phyloP scores from a whole-genome alignment of 2,329 filamentous ascomycete genomes.

The Cladosporium oxysporum region DNA sequence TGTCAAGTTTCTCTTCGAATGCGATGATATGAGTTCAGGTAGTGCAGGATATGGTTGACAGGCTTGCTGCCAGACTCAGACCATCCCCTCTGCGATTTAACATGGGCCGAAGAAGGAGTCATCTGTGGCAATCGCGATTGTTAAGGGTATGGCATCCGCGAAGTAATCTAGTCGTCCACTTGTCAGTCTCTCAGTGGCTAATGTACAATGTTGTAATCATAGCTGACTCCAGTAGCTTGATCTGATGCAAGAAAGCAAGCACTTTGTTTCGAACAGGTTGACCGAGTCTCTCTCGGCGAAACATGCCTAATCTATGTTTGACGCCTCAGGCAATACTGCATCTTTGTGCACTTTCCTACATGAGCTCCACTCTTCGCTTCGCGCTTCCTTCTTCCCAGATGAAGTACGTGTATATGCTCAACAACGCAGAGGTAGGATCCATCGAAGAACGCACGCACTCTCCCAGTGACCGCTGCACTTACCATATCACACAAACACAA shows the following conservation, averaged over 20 bases:
- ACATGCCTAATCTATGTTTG: background rate
- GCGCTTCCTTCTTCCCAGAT: background rate
- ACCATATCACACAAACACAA: background rate
- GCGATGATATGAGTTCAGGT: background rate
- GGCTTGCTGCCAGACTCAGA: background rate
- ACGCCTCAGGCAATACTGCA: background rate
- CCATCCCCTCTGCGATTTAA: background rate
- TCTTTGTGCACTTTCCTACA: background rate
- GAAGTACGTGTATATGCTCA: background rate
- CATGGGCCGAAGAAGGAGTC: background rate
- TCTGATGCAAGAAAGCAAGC: no score
- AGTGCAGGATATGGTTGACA: background rate
- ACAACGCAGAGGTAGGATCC: background rate
- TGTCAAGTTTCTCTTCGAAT: background rate
- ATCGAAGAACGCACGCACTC: background rate
- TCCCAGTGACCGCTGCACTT: constrained; percentile 1
- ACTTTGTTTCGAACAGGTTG: background rate
- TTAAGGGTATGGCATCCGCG: background rate
- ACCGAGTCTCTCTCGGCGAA: background rate
- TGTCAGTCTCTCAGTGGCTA: background rate
- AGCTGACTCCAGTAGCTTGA: background rate
- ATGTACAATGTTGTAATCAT: background rate
- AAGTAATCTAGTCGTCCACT: background rate
- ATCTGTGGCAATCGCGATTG: background rate
- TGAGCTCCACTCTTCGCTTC: background rate